Conservation (phyloP, 441 rosid genomes). For the Populus hybrid region DNA sequence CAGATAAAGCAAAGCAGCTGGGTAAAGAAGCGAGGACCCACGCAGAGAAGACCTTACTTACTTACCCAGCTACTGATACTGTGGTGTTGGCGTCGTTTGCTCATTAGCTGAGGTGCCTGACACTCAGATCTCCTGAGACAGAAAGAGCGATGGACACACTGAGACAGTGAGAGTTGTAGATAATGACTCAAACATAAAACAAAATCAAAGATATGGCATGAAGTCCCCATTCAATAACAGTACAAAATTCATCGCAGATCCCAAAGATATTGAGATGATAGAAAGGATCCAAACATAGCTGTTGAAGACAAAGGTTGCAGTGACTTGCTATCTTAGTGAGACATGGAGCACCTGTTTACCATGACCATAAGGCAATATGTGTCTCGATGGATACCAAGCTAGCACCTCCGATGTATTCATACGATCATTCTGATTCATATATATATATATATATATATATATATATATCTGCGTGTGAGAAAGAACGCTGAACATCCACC, state of each 20-base stretch:
- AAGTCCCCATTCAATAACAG: constrained; percentile 7
- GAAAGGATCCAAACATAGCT: not conserved
- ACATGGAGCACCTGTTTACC: not conserved
- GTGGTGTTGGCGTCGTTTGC: constrained; percentile 23
- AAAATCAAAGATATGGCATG: constrained; percentile 38
- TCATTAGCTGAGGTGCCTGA: constrained; percentile 26
- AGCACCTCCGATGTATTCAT: not conserved
- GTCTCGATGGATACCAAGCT: not conserved
- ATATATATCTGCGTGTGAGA: not conserved
- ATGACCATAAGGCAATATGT: not conserved
- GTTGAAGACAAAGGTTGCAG: not conserved
- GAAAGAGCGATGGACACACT: constrained; percentile 21
- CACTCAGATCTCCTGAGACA: constrained; percentile 18
- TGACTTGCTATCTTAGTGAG: not conserved
- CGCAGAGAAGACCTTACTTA: too few relatives aligned
- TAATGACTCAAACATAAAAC: constrained; percentile 38
- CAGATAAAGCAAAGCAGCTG: not conserved
- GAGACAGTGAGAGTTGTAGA: constrained; percentile 32
- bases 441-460: not conserved
- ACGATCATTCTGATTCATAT: not conserved
- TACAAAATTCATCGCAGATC: constrained; percentile 45
- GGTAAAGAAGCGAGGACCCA: constrained; percentile 2
- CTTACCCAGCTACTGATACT: constrained; percentile 15
- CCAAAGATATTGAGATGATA: constrained; percentile 35
- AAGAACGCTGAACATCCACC: not conserved